These are phyloP conservation scores for Aspergillus aculeatus DNA, from an alignment of 2,329 filamentous ascomycete genomes.

Conservation along the genomic window DNA sequence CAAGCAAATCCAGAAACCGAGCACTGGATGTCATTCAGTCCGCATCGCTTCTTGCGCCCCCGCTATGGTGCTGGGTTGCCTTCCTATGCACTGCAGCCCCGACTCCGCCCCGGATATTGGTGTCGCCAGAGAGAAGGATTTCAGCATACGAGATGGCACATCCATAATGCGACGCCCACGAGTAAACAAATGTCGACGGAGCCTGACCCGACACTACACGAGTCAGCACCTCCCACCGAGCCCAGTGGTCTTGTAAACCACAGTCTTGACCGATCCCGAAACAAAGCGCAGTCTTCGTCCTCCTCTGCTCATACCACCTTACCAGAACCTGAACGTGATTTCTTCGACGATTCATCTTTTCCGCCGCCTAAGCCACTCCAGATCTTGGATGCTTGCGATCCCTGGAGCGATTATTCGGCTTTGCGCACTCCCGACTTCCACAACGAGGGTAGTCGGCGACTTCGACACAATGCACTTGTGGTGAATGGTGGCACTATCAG, in stretches of 20 bases:
- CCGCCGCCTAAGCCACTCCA: not conserved
- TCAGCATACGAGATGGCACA: slow-evolving; percentile 9
- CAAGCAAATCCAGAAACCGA: slow-evolving; percentile 16
- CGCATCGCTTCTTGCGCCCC: slow-evolving; percentile 29
- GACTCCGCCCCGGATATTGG: slow-evolving; percentile 21
- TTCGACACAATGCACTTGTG: not conserved
- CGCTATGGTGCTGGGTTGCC: slow-evolving; percentile 29
- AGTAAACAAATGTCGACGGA: not conserved
- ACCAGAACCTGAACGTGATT: not conserved
- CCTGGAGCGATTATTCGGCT: not conserved
- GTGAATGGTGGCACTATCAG: not conserved
- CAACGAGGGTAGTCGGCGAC: not conserved
- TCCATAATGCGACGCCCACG: slow-evolving; percentile 14
- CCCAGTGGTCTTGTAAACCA: not conserved
- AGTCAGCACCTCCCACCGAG: not conserved
- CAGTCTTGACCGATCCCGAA: not conserved
- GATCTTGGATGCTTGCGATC: not conserved
- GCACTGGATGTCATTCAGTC: slow-evolving; percentile 40
- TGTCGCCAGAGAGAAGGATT: slow-evolving; percentile 19
- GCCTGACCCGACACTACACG: not conserved
- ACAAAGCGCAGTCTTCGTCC: not conserved
- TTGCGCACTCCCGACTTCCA: not conserved
- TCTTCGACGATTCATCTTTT: not conserved
- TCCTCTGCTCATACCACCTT: not conserved
- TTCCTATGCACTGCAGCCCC: slow-evolving; percentile 20